Percentiles rank a stretch among this genome's conserved stretches.
These are phyloP conservation scores for Venturia carpophila DNA, from an alignment of 2,329 filamentous ascomycete species.

Conservation along the genomic window DNA sequence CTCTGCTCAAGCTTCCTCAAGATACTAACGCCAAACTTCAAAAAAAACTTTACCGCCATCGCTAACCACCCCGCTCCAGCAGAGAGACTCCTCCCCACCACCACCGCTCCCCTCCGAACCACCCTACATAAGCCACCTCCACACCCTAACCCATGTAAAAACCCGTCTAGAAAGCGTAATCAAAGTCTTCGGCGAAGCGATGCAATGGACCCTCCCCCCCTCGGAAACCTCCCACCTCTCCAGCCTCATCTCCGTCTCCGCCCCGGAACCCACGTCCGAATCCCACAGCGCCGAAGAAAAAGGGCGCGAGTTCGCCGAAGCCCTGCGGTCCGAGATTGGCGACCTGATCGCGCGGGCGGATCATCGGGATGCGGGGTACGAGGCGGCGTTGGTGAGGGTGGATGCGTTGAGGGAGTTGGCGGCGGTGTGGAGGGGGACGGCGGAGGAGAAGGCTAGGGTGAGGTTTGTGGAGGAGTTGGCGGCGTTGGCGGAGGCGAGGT, in stretches of 20 bases:
- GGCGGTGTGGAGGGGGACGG: constrained; percentile 88
- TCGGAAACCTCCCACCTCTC: constrained; percentile 78
- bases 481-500: constrained; percentile 69
- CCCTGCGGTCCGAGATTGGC: constrained; percentile 63
- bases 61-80: too few relatives aligned
- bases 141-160: constrained; percentile 74
- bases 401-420: constrained; percentile 69
- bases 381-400: constrained; percentile 65
- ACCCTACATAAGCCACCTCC: constrained; percentile 66
- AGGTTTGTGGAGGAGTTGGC: constrained; percentile 76
- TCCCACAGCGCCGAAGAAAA: constrained; percentile 73
- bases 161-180: constrained; percentile 82
- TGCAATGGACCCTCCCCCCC: constrained; percentile 89
- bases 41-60: too few relatives aligned
- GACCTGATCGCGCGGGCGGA: constrained; percentile 45
- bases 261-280: constrained; percentile 60
- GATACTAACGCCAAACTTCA: too few relatives aligned
- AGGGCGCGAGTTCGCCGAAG: constrained; percentile 69
- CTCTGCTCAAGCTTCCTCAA: background rate
- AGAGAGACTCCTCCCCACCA: background rate
- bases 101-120: constrained; percentile 40
- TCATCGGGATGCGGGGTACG: constrained; percentile 59
- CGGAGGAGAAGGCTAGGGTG: constrained; percentile 77
- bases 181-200: constrained; percentile 85
- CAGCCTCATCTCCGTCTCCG: constrained; percentile 83